phyloP scores from a whole-genome alignment of 2,329 filamentous ascomycete genomes.

The Mariannaea sp. region DNA sequence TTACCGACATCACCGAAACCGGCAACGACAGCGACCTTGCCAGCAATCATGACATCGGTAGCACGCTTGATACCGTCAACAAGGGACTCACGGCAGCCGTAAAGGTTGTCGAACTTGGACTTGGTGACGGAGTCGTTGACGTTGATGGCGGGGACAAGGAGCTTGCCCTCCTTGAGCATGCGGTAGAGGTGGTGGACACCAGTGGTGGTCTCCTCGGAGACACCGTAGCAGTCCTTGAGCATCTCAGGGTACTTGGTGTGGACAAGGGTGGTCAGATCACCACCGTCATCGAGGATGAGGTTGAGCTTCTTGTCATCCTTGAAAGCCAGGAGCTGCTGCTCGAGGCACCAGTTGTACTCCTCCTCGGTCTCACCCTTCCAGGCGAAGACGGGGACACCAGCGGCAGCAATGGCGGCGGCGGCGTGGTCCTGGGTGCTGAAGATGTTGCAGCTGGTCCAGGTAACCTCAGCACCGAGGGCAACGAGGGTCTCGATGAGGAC shows the following conservation, averaged over 20 bases:
- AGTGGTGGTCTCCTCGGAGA: conserved; percentile 99
- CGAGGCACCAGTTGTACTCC: conserved; percentile 99
- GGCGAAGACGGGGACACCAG: conserved; percentile 83
- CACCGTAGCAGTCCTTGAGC: conserved; percentile 97
- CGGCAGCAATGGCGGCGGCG: conserved; percentile 93
- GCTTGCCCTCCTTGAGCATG: conserved; percentile 90
- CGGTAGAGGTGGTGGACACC: conserved; percentile 99
- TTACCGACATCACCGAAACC: conserved; percentile 99
- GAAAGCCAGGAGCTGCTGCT: conserved; percentile 97
- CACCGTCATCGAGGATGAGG: conserved; percentile 98
- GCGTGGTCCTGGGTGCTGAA: conserved; percentile 99
- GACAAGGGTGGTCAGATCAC: conserved; percentile 93
- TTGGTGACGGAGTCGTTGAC: conserved; percentile 99
- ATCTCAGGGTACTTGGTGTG: conserved; percentile 98
- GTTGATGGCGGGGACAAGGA: conserved; percentile 95
- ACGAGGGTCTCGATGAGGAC: conserved; percentile 98
- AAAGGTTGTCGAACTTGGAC: conserved; percentile 99
- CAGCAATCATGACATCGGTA: conserved; percentile 99
- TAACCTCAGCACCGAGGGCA: conserved; percentile 94
- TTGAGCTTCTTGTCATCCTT: conserved; percentile 96
- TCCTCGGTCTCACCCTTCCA: conserved; percentile 95
- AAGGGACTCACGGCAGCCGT: conserved; percentile 98
- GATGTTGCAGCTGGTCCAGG: conserved; percentile 99
- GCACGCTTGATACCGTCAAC: conserved; percentile 99
- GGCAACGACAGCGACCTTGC: conserved; percentile 96